Conservation (phyloP, 257 asterid genomes). For the Parsonsia alboflavescens region DNA sequence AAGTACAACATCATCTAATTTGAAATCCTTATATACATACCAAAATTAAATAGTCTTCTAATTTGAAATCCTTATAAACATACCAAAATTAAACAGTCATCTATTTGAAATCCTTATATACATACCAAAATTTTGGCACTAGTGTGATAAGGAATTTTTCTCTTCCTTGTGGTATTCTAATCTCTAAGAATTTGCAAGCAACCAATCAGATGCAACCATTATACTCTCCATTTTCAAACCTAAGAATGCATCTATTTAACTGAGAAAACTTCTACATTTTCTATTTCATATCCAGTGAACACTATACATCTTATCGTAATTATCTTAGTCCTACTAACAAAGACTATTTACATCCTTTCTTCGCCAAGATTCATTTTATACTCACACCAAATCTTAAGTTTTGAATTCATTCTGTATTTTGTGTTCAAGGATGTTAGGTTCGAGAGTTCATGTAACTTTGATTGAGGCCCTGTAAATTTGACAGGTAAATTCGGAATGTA, state of each 20-base stretch:
- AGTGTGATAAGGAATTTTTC: not conserved
- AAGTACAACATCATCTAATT: not conserved
- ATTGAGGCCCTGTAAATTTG: too few relatives aligned
- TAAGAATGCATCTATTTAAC: not conserved
- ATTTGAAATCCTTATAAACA: not conserved
- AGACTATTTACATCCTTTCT: not conserved
- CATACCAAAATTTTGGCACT: not conserved
- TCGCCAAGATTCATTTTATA: too few relatives aligned
- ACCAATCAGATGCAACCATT: not conserved
- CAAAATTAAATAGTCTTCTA: not conserved
- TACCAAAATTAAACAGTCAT: not conserved
- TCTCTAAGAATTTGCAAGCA: not conserved
- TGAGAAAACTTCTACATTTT: not conserved
- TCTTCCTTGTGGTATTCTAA: not conserved
- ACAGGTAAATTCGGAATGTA: too few relatives aligned
- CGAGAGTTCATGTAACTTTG: too few relatives aligned
- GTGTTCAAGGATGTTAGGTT: too few relatives aligned
- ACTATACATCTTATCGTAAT: not conserved
- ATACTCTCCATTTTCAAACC: not conserved
- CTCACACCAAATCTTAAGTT: too few relatives aligned
- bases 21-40: not conserved
- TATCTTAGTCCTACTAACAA: not conserved
- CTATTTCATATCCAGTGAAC: not conserved
- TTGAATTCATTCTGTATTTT: too few relatives aligned
- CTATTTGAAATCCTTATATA: not conserved